Base-by-base conservation (phyloP, 2,329 filamentous ascomycete species). In the Fusarium sambucinum region DNA sequence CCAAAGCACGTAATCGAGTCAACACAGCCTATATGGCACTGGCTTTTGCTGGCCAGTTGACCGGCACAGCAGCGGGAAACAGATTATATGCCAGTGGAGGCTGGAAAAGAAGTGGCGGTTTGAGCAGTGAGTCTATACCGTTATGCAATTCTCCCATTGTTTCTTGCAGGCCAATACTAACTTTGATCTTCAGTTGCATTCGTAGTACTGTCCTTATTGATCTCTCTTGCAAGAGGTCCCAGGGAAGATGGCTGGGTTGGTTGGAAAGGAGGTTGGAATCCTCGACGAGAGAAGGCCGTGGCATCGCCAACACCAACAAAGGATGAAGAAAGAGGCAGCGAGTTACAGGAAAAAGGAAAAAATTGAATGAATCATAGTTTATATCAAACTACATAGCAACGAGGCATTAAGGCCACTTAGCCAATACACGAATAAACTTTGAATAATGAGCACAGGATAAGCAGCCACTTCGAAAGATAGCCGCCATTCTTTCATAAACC, bases 21-120 rank as follows among this genome's bases (percentile, higher is more conserved):
- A 96, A 96, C 75, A 94, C 92, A 0, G 91, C 89, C 2, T 96
- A 93, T 73, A 96, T 95, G 92, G 84, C 94, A 0, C 84, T 85
- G 10, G 88, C 87, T 0, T 95, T 95, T 73, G 88, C 86, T 29
- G 92, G 92, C 0, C 92, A 96, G 80, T 71, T 96, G 46, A 89
- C 89, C 3, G 92, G 92, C 0, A 90, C 89, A 0, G 83, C 86
- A 2, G 86, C 87, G 6, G 86, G 87, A 0, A 87, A 86, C 64
- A 77, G 81, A 19, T 74, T 87, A 3, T 87, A 85, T 58, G 84
- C 84, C 0, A 72, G 79, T 30, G 84, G 85, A 2, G 85, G 85
- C 0, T 87, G 85, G 85, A 78, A 74, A 10, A 82, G 79, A 63
- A 86, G 83, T 55, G 81, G 83, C 0, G 79, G 77, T 10, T 80